Conservation (phyloP, 345 rosid genomes). For the Rhodomyrtus tomentosa region DNA sequence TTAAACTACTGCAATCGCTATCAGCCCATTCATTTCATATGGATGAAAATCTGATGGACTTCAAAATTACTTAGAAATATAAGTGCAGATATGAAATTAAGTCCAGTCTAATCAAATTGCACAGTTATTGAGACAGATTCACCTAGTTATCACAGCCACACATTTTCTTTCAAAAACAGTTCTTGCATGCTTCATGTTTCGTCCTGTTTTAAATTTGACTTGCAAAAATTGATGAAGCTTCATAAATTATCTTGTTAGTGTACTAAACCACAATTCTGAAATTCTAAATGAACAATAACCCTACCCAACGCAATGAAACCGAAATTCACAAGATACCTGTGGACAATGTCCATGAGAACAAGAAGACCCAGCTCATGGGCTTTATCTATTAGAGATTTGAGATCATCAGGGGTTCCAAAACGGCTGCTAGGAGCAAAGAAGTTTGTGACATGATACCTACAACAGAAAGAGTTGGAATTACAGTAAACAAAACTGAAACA, state of each 20-base stretch:
- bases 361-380: constrained; percentile 92
- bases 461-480: constrained; percentile 11
- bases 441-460: constrained; percentile 94
- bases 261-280: background rate
- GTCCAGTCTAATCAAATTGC: background rate
- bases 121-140: background rate
- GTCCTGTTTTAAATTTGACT: background rate
- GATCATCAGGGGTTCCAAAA: constrained; percentile 94
- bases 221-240: background rate
- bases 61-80: background rate
- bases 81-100: background rate
- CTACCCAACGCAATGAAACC: background rate
- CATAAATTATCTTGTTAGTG: background rate
- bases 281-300: background rate
- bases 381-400: constrained; percentile 86
- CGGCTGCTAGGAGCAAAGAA: constrained; percentile 97
- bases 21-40: background rate
- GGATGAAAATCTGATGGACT: background rate
- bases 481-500: background rate
- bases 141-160: background rate
- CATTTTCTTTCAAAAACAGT: background rate
- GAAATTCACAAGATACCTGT: constrained; percentile 43
- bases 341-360: constrained; percentile 99
- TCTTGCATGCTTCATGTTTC: background rate
- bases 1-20: background rate